Conservation (phyloP, 2,329 filamentous ascomycete species). For the Pseudocercospora fuligena region DNA sequence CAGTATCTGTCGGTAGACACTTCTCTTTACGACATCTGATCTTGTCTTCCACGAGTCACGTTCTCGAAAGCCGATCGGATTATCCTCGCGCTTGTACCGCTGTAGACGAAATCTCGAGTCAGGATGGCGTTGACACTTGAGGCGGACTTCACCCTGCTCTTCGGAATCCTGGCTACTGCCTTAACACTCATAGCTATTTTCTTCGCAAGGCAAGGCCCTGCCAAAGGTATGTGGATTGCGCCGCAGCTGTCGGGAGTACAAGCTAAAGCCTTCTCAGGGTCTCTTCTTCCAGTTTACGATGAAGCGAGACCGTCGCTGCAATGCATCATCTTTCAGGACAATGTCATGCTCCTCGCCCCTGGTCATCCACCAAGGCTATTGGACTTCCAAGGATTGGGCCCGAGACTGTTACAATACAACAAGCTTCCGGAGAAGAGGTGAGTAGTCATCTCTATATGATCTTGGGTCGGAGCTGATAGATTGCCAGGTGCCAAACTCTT, state of each 20-base stretch:
- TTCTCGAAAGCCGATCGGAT: not conserved
- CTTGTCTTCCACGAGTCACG: too few relatives aligned
- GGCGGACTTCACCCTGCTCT: not conserved
- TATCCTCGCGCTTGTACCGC: not conserved
- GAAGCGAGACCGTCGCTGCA: not conserved
- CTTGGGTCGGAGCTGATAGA: not conserved
- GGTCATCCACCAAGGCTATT: not conserved
- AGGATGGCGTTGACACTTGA: not conserved
- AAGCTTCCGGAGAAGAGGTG: not conserved
- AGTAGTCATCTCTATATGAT: not conserved
- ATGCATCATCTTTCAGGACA: not conserved
- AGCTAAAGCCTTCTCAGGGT: not conserved
- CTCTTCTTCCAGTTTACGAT: not conserved
- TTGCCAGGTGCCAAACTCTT: not conserved
- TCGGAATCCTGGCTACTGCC: not conserved
- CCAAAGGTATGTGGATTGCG: not conserved
- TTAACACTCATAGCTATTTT: not conserved
- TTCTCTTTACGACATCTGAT: too few relatives aligned
- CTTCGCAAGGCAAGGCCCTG: not conserved
- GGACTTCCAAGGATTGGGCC: not conserved
- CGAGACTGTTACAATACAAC: not conserved
- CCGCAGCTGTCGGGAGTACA: not conserved
- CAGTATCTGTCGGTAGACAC: too few relatives aligned
- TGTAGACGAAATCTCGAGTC: not conserved
- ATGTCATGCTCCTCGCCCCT: not conserved